Evolutionary conservation across 1,284 basidiomycete genomes (phyloP).

Genomic region (Thelephora terrestris): DNA sequence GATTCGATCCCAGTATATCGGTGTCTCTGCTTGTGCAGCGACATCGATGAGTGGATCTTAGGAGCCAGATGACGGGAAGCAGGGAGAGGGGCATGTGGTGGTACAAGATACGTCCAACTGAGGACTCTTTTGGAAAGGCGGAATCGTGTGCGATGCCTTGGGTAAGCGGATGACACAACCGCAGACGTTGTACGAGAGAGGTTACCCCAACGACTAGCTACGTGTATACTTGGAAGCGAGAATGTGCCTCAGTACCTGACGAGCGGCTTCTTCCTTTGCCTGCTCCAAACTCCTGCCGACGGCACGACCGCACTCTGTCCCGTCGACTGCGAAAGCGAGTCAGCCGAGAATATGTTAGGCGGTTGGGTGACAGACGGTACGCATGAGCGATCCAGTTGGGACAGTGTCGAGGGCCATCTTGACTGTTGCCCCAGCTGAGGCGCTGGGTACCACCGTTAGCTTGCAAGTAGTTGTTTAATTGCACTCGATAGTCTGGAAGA

Average conservation of each 20-base stretch:
- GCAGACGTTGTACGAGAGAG: too few species aligned
- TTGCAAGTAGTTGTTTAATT: slow-evolving; percentile 26
- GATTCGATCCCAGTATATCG: too few species aligned
- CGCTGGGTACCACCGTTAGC: slow-evolving; percentile 17
- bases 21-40: too few species aligned
- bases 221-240: too few species aligned
- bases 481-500: slow-evolving; percentile 23
- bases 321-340: background rate
- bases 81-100: too few species aligned
- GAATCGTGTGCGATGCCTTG: too few species aligned
- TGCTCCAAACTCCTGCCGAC: background rate
- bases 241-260: background rate
- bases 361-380: slow-evolving; percentile 16
- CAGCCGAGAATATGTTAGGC: background rate
- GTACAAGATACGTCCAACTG: too few species aligned
- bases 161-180: too few species aligned
- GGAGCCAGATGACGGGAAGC: too few species aligned
- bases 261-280: background rate
- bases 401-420: slow-evolving; percentile 19
- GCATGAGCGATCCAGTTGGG: slow-evolving; percentile 22
- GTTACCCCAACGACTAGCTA: too few species aligned
- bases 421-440: slow-evolving; percentile 19
- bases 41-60: too few species aligned
- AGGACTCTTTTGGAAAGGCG: too few species aligned
- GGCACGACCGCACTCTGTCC: background rate